Base-by-base conservation (phyloP, 2,329 filamentous ascomycete genomes). In the Scedosporium minutisporum region DNA sequence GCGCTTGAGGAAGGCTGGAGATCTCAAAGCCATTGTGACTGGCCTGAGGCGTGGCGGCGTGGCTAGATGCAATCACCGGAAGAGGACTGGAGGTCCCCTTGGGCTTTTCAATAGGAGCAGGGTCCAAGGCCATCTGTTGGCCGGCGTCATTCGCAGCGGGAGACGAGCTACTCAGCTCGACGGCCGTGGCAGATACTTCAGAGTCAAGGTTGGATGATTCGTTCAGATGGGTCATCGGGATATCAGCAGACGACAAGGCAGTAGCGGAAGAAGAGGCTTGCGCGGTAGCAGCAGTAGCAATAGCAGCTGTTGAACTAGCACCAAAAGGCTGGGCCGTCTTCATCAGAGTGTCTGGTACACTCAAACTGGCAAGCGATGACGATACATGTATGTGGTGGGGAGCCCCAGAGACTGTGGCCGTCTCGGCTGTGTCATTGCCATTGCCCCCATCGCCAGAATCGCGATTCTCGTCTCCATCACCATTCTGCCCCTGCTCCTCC, bases 401-500 rank as follows among this genome's bases (percentile, higher is more conserved):
- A 68, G 69, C 66, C 64, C 68, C 64, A 64, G 66, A 66, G 66
- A 67, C 60, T 64, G 69, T 64, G 65, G 67, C 63, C 10, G 33
- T 38, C 68, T 69, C 66, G 64, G 63, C 65, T 63, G 66, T 64
- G 64, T 68, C 65, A 63, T 71, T 66, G 64, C 69, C 70, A 64
- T 18, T 60, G 21, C 29, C 29, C 27, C 25, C 29, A 29, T 51
- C 53, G 42, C 10, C 25, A 25, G 42, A 44, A 16, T 60, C 58
- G 23, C 23, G 21, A 29, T 29, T 41, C 23, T 23, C 21, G 12
- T 10, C 57, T 38, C 51, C 21, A 7, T 27, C 18, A 7, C 18
- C 51, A 18, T 27, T 71, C 68, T 70, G 73, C 69, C 68, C 69
- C 66, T 67, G 66, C 65, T 70, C 69, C 69, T 73, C 71, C 67